phyloP scores from a whole-genome alignment of 768 basidiomycete genomes.

The Kwoniella newhampshirensis region DNA sequence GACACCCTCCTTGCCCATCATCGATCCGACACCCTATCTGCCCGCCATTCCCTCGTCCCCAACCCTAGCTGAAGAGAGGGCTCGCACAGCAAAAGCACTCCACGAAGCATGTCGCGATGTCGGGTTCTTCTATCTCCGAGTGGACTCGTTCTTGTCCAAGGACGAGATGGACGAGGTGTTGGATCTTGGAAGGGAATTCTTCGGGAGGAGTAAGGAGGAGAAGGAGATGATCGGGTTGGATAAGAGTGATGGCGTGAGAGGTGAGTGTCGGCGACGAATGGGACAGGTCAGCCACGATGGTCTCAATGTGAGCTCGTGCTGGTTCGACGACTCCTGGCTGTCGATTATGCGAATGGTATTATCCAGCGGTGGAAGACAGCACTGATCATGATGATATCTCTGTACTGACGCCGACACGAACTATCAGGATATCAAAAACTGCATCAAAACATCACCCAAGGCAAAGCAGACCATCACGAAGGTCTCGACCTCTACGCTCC shows the following conservation, averaged over 20 bases:
- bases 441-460: constrained; percentile 81
- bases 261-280: too few relatives aligned
- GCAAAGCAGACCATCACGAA: constrained; percentile 69
- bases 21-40: constrained; percentile 69
- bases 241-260: constrained; percentile 73
- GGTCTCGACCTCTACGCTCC: constrained; percentile 79
- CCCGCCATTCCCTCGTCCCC: constrained; percentile 38
- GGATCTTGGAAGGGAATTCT: constrained; percentile 69
- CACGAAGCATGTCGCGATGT: constrained; percentile 73
- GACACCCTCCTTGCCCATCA: constrained; percentile 61
- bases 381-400: too few relatives aligned
- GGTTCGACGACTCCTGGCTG: not conserved
- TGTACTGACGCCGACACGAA: too few relatives aligned
- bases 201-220: constrained; percentile 67
- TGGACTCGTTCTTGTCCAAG: constrained; percentile 54
- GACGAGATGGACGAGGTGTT: constrained; percentile 67
- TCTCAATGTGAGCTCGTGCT: not conserved
- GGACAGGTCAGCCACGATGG: too few relatives aligned
- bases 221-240: constrained; percentile 72
- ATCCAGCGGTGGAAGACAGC: too few relatives aligned
- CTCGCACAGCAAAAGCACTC: constrained; percentile 55
- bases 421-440: constrained; percentile 77
- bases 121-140: constrained; percentile 79
- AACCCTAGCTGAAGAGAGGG: constrained; percentile 54
- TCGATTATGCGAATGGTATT: constrained; percentile 5